Evolutionary conservation across 768 basidiomycete species (phyloP).

Genomic region (Pulveroboletus sp.): DNA sequence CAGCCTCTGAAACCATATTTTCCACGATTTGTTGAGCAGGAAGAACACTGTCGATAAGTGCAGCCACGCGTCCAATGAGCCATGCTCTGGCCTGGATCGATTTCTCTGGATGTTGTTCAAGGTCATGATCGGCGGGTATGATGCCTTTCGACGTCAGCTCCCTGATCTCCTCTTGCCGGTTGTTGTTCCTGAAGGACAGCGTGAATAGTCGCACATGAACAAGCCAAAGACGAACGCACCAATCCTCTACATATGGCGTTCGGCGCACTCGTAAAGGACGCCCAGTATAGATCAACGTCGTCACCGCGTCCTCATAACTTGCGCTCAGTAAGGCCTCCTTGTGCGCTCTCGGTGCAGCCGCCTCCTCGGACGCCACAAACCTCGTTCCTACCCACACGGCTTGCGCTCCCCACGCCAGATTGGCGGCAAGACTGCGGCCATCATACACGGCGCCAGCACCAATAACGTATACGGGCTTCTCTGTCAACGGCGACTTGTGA

Average conservation of each 20-base stretch:
- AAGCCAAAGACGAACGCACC: conserved; percentile 41
- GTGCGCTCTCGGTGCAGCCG: conserved; percentile 77
- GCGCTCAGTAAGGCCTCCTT: conserved; percentile 73
- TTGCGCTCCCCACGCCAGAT: conserved; percentile 84
- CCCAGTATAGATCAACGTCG: conserved; percentile 87
- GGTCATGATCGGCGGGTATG: conserved; percentile 65
- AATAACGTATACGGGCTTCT: conserved; percentile 79
- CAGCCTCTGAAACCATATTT: conserved; percentile 65
- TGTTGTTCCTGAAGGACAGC: conserved; percentile 53
- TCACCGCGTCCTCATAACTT: conserved; percentile 72
- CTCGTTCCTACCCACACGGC: conserved; percentile 88
- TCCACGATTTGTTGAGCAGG: conserved; percentile 84
- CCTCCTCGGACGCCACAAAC: conserved; percentile 80
- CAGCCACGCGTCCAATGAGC: conserved; percentile 83
- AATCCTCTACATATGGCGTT: conserved; percentile 81
- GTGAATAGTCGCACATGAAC: background rate
- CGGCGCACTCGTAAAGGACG: conserved; percentile 82
- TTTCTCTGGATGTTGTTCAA: conserved; percentile 80
- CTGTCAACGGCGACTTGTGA: conserved; percentile 72
- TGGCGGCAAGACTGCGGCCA: conserved; percentile 81
- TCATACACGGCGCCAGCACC: conserved; percentile 92
- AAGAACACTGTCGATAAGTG: conserved; percentile 65
- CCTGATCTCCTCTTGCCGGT: conserved; percentile 76
- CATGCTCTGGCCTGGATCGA: conserved; percentile 60
- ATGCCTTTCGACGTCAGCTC: conserved; percentile 80